A percentile compares a stretch with the other conserved stretches of the same genome.
Evolutionary conservation across 768 basidiomycete species (phyloP).

Genomic region (Boletus bicolor): DNA sequence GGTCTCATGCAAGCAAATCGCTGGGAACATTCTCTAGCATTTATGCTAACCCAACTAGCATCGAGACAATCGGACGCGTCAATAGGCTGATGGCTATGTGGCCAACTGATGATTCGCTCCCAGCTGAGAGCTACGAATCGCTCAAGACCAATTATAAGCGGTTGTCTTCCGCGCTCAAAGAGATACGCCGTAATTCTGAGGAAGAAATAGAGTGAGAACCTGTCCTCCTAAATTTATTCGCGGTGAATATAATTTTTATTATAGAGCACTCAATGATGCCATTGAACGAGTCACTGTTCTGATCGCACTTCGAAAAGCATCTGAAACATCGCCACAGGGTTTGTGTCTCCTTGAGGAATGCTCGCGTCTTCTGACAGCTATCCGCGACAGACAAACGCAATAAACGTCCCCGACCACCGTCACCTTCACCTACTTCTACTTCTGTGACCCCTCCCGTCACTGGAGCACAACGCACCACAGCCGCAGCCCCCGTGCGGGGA

Average conservation of each 20-base stretch:
- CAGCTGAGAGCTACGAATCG: constrained; percentile 63
- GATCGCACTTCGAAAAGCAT: constrained; percentile 69
- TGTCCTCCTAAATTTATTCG: not conserved
- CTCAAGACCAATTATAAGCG: constrained; percentile 64
- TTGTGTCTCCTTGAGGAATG: constrained; percentile 1
- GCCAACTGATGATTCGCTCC: constrained; percentile 67
- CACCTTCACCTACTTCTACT: constrained; percentile 58
- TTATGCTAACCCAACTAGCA: constrained; percentile 46
- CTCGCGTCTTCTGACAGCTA: constrained; percentile 1
- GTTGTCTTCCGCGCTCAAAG: constrained; percentile 56
- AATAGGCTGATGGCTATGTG: constrained; percentile 70
- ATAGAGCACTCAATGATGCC: constrained; percentile 67
- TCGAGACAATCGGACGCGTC: constrained; percentile 65
- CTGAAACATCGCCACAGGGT: constrained; percentile 61
- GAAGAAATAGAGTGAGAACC: constrained; percentile 59
- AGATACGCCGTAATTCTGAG: constrained; percentile 56
- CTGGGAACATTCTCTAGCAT: constrained; percentile 53
- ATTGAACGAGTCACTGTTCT: constrained; percentile 68
- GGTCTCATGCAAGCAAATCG: constrained; percentile 65
- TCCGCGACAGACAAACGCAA: constrained; percentile 60
- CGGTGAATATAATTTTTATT: constrained; percentile 7
- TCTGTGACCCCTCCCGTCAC: constrained; percentile 33
- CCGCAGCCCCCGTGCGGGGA: constrained; percentile 36
- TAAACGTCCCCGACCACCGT: constrained; percentile 70
- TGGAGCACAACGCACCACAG: constrained; percentile 16